Evolutionary conservation across 192 early-diverging fungal genomes (phyloP), one percentile per base, ranked within the genome.

Genomic region (Globomyces pollinis-pini): DNA sequence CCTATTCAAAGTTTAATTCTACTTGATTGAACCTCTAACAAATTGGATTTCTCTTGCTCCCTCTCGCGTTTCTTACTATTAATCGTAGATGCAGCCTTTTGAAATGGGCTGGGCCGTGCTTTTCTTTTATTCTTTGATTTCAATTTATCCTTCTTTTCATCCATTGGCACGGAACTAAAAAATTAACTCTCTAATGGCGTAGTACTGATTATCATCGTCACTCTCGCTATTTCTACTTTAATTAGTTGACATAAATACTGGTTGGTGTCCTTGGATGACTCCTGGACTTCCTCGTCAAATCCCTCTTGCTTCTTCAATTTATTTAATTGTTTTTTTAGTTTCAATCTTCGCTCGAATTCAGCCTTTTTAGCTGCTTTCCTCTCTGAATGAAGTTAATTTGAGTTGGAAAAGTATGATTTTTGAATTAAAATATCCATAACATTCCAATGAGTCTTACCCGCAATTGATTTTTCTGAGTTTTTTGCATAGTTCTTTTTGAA

Each of bases 291-390:
- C 56, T 21, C 15, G n/a, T 18, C 20, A 30, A 21, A 20, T 42
- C 34, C 54, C 18, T 66, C 68, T 44, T 62, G 15, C 31, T 70
- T 38, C 8, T 62, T 23, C 35, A 70, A 31, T 41, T 70, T 66
- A 9, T 50, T 31, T 43, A 56, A 62, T 21, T 66, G 30, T 35
- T 57, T 61, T 51, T 70, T 70, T 23, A 70, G 39, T 30, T 62
- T 61, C 39, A 50, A 61, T 11, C 68, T 39, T 16, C 68, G 57
- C 53, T 52, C 52, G 30, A 62, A 36, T 50, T 70, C 68, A 30
- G 18, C 15, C 47, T 70, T 64, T 41, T 64, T 58, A 3, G 56
- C 56, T 26, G 21, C 29, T 31, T 55, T 55, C 21, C 52, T 55
- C 31, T 18, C 52, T 55, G 50, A 12, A n/a, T 39, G 38, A 20